A percentile compares a stretch with the other conserved stretches of the same genome.
These are phyloP conservation scores for Xylaria sp. DNA, from an alignment of 2,329 filamentous ascomycete genomes.

Conservation along the genomic window DNA sequence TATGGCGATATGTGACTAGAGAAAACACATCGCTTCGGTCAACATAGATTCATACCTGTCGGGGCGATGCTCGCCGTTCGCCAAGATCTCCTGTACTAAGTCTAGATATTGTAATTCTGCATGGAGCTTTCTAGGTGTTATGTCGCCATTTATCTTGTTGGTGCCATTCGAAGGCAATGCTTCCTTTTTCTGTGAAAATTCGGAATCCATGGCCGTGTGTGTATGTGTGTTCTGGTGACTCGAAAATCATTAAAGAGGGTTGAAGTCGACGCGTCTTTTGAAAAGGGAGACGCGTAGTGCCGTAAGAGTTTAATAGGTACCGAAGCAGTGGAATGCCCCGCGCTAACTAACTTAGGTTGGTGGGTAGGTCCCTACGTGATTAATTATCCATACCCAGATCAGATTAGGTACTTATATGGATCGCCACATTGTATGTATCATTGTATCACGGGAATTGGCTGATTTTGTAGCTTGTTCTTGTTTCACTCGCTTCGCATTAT, in stretches of 20 bases:
- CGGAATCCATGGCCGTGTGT: slow-evolving; percentile 28
- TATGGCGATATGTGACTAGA: background rate
- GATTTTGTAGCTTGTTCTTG: slow-evolving; percentile 17
- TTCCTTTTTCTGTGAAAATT: slow-evolving; percentile 18
- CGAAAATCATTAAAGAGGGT: background rate
- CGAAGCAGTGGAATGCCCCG: slow-evolving; percentile 21
- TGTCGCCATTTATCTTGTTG: slow-evolving; percentile 14
- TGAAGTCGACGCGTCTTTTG: slow-evolving; percentile 29
- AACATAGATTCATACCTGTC: slow-evolving; percentile 70
- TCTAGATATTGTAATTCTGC: slow-evolving; percentile 96
- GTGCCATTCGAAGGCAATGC: background rate
- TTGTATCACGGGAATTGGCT: background rate
- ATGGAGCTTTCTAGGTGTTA: slow-evolving; percentile 58
- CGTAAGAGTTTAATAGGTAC: slow-evolving; percentile 22
- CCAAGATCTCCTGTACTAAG: slow-evolving; percentile 85
- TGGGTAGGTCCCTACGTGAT: background rate
- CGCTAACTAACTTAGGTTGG: slow-evolving; percentile 15
- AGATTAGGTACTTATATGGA: background rate
- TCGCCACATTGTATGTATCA: background rate
- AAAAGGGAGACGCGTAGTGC: slow-evolving; percentile 30
- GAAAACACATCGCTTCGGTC: background rate
- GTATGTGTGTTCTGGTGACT: slow-evolving; percentile 2
- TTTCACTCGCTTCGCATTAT: slow-evolving; percentile 19
- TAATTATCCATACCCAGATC: background rate
- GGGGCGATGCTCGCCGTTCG: slow-evolving; percentile 85